Evolutionary conservation across 1,284 basidiomycete genomes (phyloP), one percentile per base, ranked within the genome.

Genomic region (Trametes sp.): DNA sequence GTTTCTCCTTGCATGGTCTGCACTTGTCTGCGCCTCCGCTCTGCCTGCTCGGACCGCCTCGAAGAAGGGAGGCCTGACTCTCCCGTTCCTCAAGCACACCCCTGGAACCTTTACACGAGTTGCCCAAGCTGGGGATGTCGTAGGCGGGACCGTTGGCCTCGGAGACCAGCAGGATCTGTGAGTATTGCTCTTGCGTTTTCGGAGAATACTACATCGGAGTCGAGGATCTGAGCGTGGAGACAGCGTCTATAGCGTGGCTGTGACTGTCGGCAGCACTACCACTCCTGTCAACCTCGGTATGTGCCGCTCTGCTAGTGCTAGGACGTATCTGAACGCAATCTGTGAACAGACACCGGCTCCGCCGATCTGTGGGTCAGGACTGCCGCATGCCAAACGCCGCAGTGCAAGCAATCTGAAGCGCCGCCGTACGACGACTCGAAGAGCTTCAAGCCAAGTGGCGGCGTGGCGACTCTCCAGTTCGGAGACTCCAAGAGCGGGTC

Each of bases 401-500:
- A 60, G 13, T 75, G 74, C 50, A 41, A 57, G 31, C 26, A 44
- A 16, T 72, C 74, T 1, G 65, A 51, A 1, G 61, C 73, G 1
- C 52, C 66, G n/a, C 70, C 71, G 4, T 76, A 76, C 57, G 59
- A 64, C 31, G 45, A 42, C 21, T 56, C 71, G 4, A 61, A 74
- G 3, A 63, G 68, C n/a, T 71, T 76, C 56, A 68, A 68, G n/a
- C 38, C 64, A n/a, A 71, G 72, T 21, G 77, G 76, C 4, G 68
- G 72, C 11, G 64, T 61, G 29, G 77, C 80, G 13, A 49, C 62
- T 42, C 64, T 78, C 46, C 59, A 63, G 42, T 78, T 73, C 45
- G 79, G 79, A 28, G 79, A 80, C 53, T 79, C 78, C 9, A 69
- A 64, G 8, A 76, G 77, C 1, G 77, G 78, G 4, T 79, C 79